Evolutionary conservation across 164 flowering plant species (phyloP).

Genomic region (Amborella trichopoda): DNA sequence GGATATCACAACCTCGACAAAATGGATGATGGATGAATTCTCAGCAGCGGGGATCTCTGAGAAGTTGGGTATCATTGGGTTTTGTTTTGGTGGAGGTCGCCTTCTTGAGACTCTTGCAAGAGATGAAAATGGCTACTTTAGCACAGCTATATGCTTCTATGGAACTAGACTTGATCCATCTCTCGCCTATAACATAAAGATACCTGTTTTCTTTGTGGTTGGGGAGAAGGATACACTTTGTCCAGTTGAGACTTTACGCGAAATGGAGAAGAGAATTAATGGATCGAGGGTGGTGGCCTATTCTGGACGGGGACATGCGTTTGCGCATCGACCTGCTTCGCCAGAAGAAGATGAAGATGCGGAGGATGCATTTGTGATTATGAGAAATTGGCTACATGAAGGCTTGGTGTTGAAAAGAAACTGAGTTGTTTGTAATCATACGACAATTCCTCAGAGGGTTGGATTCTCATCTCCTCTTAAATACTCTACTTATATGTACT

Average conservation of each 20-base stretch:
- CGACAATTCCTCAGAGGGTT: too few relatives aligned
- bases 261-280: slow-evolving; percentile 27
- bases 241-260: slow-evolving; percentile 25
- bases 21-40: slow-evolving; percentile 82
- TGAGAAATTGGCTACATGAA: slow-evolving; percentile 68
- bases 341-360: slow-evolving; percentile 82
- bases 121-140: slow-evolving; percentile 42
- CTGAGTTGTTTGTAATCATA: too few relatives aligned
- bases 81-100: slow-evolving; percentile 75
- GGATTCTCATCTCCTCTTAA: too few relatives aligned
- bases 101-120: slow-evolving; percentile 50
- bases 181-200: slow-evolving; percentile 33
- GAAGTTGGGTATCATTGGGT: slow-evolving; percentile 77
- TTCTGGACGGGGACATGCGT: slow-evolving; percentile 74
- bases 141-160: slow-evolving; percentile 57
- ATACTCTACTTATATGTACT: too few relatives aligned
- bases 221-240: slow-evolving; percentile 71
- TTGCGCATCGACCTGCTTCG: slow-evolving; percentile 69
- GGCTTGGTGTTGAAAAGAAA: slow-evolving; percentile 19
- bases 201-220: slow-evolving; percentile 55
- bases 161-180: slow-evolving; percentile 58
- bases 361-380: slow-evolving; percentile 46
- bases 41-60: slow-evolving; percentile 51
- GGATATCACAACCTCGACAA: slow-evolving; percentile 43
- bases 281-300: slow-evolving; percentile 45